These are phyloP conservation scores for Fusarium lyarnte DNA, from an alignment of 2,329 filamentous ascomycete genomes.

Conservation along the genomic window DNA sequence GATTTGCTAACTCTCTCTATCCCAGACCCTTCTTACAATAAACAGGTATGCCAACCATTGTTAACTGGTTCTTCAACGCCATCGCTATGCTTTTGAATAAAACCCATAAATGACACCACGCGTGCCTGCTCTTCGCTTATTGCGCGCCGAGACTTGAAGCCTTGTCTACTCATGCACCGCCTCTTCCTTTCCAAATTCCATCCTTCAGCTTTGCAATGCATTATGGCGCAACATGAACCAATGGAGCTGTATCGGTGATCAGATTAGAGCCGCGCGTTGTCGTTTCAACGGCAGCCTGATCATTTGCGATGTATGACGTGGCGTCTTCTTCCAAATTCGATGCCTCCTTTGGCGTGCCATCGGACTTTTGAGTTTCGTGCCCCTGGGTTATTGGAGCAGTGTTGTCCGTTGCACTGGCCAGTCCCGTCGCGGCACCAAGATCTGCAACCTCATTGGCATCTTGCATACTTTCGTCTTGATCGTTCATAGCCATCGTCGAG, in stretches of 20 bases:
- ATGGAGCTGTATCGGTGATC: conserved; percentile 1
- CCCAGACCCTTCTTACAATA: neutral
- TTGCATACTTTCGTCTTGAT: conserved; percentile 40
- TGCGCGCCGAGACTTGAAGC: neutral
- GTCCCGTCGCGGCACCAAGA: conserved; percentile 4
- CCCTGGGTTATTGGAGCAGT: conserved; percentile 11
- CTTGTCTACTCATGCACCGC: neutral
- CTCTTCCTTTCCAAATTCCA: neutral
- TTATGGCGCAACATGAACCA: neutral
- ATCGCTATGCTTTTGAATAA: conserved; percentile 37
- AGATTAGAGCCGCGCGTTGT: conserved; percentile 11
- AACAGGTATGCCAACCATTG: conserved; percentile 12
- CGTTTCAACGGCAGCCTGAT: conserved; percentile 11
- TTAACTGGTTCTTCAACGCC: conserved; percentile 28
- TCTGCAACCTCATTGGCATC: conserved; percentile 33
- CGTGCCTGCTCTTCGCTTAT: neutral
- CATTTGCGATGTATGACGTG: conserved; percentile 1
- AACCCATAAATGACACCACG: neutral
- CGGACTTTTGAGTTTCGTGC: conserved; percentile 8
- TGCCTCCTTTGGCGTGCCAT: conserved; percentile 14
- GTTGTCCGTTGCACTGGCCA: neutral
- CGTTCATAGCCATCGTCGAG: conserved; percentile 56
- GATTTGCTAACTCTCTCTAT: neutral
- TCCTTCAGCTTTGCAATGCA: neutral
- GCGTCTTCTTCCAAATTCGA: conserved; percentile 11